Percentiles rank a stretch among this genome's conserved stretches.
These are phyloP conservation scores for Cutaneotrichosporon sp. DNA, from an alignment of 1,284 basidiomycete genomes.

Conservation along the genomic window DNA sequence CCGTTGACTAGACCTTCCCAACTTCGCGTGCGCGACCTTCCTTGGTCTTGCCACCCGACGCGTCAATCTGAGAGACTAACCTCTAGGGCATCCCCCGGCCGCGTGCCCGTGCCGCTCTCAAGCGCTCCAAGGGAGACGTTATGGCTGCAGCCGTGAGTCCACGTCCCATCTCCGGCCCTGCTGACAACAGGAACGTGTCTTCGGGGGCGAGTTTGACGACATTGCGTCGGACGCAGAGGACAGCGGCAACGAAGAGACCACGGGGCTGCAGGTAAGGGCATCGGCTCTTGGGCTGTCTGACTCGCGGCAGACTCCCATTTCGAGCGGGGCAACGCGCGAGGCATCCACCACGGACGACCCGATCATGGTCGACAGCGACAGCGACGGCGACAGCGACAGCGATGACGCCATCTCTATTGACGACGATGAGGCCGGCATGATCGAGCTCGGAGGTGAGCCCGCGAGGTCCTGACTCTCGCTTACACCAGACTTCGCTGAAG, in stretches of 20 bases:
- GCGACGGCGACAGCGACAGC: no score
- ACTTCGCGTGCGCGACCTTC: background rate
- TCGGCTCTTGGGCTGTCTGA: background rate
- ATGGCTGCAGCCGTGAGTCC: slow-evolving; percentile 82
- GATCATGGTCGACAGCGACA: background rate
- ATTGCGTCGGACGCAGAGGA: slow-evolving; percentile 55
- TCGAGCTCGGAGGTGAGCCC: slow-evolving; percentile 33
- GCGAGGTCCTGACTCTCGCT: slow-evolving; percentile 40
- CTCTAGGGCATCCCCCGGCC: slow-evolving; percentile 70
- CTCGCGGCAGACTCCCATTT: background rate
- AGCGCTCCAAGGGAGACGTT: slow-evolving; percentile 71
- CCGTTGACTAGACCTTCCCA: background rate
- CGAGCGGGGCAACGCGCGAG: background rate
- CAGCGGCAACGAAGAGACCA: slow-evolving; percentile 50
- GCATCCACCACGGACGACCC: background rate
- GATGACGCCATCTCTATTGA: slow-evolving; percentile 37
- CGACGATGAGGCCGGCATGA: slow-evolving; percentile 29
- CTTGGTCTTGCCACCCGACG: slow-evolving; percentile 1
- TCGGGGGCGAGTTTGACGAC: slow-evolving; percentile 73
- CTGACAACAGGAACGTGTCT: slow-evolving; percentile 43
- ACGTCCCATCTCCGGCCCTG: background rate
- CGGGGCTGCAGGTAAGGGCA: slow-evolving; percentile 11
- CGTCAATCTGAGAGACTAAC: slow-evolving; percentile 3
- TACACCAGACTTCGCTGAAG: slow-evolving; percentile 27
- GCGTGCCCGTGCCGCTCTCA: slow-evolving; percentile 75